Evolutionary conservation across 805 yeast species (phyloP).

Genomic region (Candida nonsorbophila): DNA sequence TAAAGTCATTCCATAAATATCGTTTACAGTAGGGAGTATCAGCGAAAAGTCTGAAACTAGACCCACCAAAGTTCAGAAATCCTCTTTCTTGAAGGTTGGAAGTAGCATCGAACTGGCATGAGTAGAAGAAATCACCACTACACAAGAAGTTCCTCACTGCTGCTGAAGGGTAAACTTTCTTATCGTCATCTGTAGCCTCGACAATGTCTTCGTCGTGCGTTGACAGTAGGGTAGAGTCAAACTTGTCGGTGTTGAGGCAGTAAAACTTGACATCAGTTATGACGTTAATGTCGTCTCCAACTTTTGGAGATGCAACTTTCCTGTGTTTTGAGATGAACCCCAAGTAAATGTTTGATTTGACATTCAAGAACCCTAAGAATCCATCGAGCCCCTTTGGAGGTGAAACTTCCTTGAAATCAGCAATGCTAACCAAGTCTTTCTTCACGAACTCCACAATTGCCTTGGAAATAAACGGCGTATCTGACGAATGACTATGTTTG

Average conservation of each 20-base stretch:
- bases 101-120: slow-evolving; percentile 88
- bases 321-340: slow-evolving; percentile 52
- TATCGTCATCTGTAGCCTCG: slow-evolving; percentile 11
- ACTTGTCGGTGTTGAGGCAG: slow-evolving; percentile 54
- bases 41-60: slow-evolving; percentile 18
- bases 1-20: slow-evolving; percentile 48
- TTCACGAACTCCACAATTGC: slow-evolving; percentile 51
- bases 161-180: slow-evolving; percentile 32
- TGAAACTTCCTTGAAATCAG: slow-evolving; percentile 40
- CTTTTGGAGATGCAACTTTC: slow-evolving; percentile 56
- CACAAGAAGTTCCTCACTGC: slow-evolving; percentile 52
- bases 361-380: slow-evolving; percentile 53
- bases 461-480: slow-evolving; percentile 12
- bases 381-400: slow-evolving; percentile 41
- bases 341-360: slow-evolving; percentile 50
- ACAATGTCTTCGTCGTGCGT: slow-evolving; percentile 8
- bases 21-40: slow-evolving; percentile 38
- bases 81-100: slow-evolving; percentile 71
- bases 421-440: slow-evolving; percentile 30
- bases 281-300: slow-evolving; percentile 47
- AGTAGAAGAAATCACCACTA: slow-evolving; percentile 88
- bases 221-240: slow-evolving; percentile 38
- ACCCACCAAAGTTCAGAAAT: slow-evolving; percentile 6
- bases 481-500: slow-evolving; percentile 3
- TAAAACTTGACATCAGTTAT: slow-evolving; percentile 61